Percentiles rank a stretch among this genome's conserved stretches.
These are phyloP conservation scores for Penicillium aurantiogriseum DNA, from an alignment of 2,329 filamentous ascomycete species.

Conservation along the genomic window DNA sequence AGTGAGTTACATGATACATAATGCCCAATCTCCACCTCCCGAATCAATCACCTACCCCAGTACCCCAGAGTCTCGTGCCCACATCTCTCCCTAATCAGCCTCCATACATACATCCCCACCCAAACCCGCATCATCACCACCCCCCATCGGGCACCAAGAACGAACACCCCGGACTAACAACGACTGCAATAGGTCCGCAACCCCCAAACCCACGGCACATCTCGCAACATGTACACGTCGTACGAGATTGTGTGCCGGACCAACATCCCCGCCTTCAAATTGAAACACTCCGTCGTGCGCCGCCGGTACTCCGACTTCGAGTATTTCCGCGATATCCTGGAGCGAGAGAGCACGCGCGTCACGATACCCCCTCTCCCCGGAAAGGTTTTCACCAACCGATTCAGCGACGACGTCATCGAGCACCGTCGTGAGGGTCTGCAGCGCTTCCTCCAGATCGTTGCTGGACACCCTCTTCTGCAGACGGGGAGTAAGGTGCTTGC, in stretches of 20 bases:
- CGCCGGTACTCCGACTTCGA: constrained; percentile 97
- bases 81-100: constrained; percentile 8
- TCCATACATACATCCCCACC: not conserved
- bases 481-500: constrained; percentile 96
- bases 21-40: not conserved
- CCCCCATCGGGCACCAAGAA: not conserved
- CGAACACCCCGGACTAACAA: not conserved
- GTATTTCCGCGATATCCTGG: constrained; percentile 96
- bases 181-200: constrained; percentile 65
- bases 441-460: constrained; percentile 95
- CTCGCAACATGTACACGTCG: constrained; percentile 95
- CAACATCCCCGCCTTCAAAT: constrained; percentile 98
- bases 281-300: constrained; percentile 82
- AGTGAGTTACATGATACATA: constrained; percentile 50
- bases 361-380: constrained; percentile 94
- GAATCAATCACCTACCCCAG: not conserved
- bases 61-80: constrained; percentile 3
- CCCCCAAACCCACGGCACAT: constrained; percentile 90
- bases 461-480: constrained; percentile 92
- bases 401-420: constrained; percentile 98
- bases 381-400: constrained; percentile 97
- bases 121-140: not conserved
- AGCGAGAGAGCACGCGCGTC: constrained; percentile 89
- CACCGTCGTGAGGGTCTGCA: constrained; percentile 86
- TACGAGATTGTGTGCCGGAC: constrained; percentile 98